Base-by-base conservation (phyloP, 768 basidiomycete species). In the Inosperma sp. region DNA sequence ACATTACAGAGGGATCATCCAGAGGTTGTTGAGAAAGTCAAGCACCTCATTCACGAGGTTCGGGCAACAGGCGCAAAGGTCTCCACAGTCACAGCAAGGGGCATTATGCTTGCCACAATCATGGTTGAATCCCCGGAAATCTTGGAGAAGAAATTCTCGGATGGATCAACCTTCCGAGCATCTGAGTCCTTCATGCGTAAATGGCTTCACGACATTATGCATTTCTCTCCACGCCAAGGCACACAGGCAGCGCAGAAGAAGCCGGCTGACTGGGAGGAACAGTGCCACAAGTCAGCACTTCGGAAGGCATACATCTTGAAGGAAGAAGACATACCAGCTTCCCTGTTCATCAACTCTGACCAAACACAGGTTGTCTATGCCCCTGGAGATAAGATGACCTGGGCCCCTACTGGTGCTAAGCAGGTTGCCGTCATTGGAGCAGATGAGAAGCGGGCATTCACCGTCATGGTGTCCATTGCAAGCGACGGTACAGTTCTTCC, bases 371-470 rank as follows among this genome's bases (percentile, higher is more conserved):
- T 64, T 2, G 37, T 68, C 0, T 70, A 63, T 39, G 56, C 62
- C 5, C 67, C 61, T n/a, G 67, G 65, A 16, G 58, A 55, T 12
- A 49, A 59, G 22, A 57, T 56, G 29, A 71, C 62, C 7, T 72
- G 56, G 53, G 58, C 59, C 0, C 14, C 46, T 33, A 58, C 21
- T 10, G 67, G 65, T 0, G 49, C 64, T 1, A 67, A 67, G 30
- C 71, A 74, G 40, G 69, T 73, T 3, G 21, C 63, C 1, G 51
- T 64, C 6, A 39, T 68, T 21, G 69, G 72, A 1, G 34, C 23
- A 6, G 70, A 72, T 2, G 71, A 74, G 48, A 73, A 74, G 54
- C 56, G 66, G 0, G 72, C 70, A 17, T 70, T 72, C 31, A 74
- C 71, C 2, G 33, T 65, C 2, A 26, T 72, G 17, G 59, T 67